Percentiles rank a stretch among this genome's conserved stretches.
These are phyloP conservation scores for Mycena capillaripes DNA, from an alignment of 768 basidiomycete species.

Conservation along the genomic window DNA sequence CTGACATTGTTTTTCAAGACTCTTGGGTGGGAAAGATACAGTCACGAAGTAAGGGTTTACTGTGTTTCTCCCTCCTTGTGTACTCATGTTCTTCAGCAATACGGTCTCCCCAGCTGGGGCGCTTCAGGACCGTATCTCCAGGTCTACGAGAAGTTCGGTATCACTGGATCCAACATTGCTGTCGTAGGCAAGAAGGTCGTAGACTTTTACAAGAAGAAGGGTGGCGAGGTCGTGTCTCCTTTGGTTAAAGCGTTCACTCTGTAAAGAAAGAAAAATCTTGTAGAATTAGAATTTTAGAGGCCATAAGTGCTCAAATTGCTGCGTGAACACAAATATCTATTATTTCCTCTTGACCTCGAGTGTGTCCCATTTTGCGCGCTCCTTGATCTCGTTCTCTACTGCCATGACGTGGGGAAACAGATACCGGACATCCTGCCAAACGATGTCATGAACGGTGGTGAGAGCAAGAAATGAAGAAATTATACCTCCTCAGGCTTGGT, in stretches of 20 bases:
- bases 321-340: constrained; percentile 28
- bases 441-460: constrained; percentile 19
- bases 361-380: constrained; percentile 87
- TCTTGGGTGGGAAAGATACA: constrained; percentile 90
- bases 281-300: constrained; percentile 35
- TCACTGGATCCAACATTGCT: constrained; percentile 87
- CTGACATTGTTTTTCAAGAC: constrained; percentile 58
- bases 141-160: constrained; percentile 92
- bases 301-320: constrained; percentile 7
- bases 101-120: constrained; percentile 83
- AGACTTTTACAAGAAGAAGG: constrained; percentile 87
- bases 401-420: constrained; percentile 82
- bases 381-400: constrained; percentile 81
- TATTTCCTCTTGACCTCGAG: constrained; percentile 77
- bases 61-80: neutral
- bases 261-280: constrained; percentile 34
- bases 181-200: constrained; percentile 88
- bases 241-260: constrained; percentile 77
- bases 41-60: constrained; percentile 73
- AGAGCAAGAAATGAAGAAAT: neutral
- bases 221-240: constrained; percentile 80
- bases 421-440: constrained; percentile 87
- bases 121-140: constrained; percentile 91
- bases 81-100: constrained; percentile 64
- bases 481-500: constrained; percentile 79